Percentiles rank a stretch among this genome's conserved stretches.
Evolutionary conservation across 2,329 filamentous ascomycete species (phyloP).

Genomic region (Fusarium staphyleae): DNA sequence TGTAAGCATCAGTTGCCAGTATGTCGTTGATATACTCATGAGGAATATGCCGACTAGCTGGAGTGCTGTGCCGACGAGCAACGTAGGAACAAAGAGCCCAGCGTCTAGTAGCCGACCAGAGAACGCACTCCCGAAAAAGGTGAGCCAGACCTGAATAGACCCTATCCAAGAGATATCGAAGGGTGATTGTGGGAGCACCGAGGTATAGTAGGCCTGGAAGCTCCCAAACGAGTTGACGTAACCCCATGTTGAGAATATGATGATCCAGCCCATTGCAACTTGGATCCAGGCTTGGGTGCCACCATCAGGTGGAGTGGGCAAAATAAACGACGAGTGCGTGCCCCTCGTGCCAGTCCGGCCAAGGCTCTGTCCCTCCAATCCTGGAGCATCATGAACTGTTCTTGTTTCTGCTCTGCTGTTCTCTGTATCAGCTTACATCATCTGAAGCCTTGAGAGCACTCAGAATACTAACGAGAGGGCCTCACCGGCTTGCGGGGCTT

Average conservation of each 20-base stretch:
- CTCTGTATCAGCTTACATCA: too few relatives aligned
- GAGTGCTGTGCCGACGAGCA: conserved; percentile 48
- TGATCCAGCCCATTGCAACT: conserved; percentile 50
- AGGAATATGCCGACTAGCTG: conserved; percentile 55
- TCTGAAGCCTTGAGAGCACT: too few relatives aligned
- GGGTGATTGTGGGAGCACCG: conserved; percentile 39
- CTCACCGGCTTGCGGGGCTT: too few relatives aligned
- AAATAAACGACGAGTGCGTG: neutral
- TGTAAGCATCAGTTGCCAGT: conserved; percentile 58
- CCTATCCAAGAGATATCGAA: conserved; percentile 57
- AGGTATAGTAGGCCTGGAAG: conserved; percentile 54
- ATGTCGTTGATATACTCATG: conserved; percentile 51
- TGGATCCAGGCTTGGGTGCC: conserved; percentile 47
- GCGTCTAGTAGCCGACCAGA: conserved; percentile 55
- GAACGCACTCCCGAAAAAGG: conserved; percentile 52
- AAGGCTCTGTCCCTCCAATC: neutral
- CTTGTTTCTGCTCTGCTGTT: too few relatives aligned
- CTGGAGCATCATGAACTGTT: too few relatives aligned
- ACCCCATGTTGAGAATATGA: conserved; percentile 53
- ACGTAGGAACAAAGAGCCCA: conserved; percentile 51
- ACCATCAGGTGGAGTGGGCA: conserved; percentile 36
- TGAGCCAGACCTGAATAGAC: conserved; percentile 54
- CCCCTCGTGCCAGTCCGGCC: neutral
- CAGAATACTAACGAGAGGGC: too few relatives aligned
- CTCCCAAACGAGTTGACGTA: conserved; percentile 56